phyloP scores from a whole-genome alignment of 768 basidiomycete genomes.

The Tubosaeta sp. region DNA sequence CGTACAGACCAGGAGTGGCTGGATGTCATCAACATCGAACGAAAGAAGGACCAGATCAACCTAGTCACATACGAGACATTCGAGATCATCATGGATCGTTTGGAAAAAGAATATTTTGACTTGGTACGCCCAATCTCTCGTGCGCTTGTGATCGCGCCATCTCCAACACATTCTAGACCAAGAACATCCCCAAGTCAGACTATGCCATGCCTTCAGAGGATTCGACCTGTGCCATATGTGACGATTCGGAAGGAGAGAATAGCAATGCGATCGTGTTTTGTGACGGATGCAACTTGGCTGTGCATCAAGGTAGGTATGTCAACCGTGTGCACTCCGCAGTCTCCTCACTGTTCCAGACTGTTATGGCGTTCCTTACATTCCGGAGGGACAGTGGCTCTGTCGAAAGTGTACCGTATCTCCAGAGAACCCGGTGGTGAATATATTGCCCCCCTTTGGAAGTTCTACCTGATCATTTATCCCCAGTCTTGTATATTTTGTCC shows the following conservation, averaged over 20 bases:
- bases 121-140: slow-evolving; percentile 49
- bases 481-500: slow-evolving; percentile 95
- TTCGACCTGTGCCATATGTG: slow-evolving; percentile 94
- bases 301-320: slow-evolving; percentile 85
- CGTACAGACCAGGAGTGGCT: slow-evolving; percentile 89
- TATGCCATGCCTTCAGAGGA: slow-evolving; percentile 90
- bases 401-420: slow-evolving; percentile 98
- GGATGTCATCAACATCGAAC: slow-evolving; percentile 74
- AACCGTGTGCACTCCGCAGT: neutral
- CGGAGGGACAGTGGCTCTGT: slow-evolving; percentile 99
- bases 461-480: neutral
- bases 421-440: slow-evolving; percentile 86
- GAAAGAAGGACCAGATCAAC: slow-evolving; percentile 71
- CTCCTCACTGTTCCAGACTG: slow-evolving; percentile 61
- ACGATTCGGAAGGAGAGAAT: slow-evolving; percentile 98
- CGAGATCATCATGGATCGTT: slow-evolving; percentile 93
- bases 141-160: slow-evolving; percentile 2
- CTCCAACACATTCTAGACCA: slow-evolving; percentile 53
- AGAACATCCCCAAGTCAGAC: slow-evolving; percentile 87
- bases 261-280: slow-evolving; percentile 99
- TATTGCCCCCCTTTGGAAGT: neutral
- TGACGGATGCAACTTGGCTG: slow-evolving; percentile 97
- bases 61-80: slow-evolving; percentile 80
- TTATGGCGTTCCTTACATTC: slow-evolving; percentile 98
- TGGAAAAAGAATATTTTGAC: slow-evolving; percentile 99